Base-by-base conservation (phyloP, 768 basidiomycete species). In the Mycena metata region DNA sequence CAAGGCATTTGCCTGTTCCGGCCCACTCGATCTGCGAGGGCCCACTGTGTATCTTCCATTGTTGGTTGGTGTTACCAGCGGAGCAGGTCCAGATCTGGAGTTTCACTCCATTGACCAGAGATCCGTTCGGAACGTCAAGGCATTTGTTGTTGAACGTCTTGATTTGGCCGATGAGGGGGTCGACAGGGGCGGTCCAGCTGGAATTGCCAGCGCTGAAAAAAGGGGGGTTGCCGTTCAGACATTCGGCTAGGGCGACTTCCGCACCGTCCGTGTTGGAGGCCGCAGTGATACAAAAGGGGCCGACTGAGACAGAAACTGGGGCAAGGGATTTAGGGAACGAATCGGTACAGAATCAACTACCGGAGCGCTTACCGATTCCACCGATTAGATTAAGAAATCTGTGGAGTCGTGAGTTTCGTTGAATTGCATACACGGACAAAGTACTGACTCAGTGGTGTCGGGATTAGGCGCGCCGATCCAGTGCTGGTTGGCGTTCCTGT, bases 11-110 rank as follows among this genome's bases (percentile, higher is more conserved):
- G 8, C 49, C 43, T 33, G 19, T 60, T 15, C 65, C 65, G 24
- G 11, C 55, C 56, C 56, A 66, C 39, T 51, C 59, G 19, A 59
- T 33, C 57, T 60, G 57, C n/a, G n/a, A n/a, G 19, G n/a, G 57
- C 23, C 23, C 36, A 19, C 23, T 46, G 49, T 13, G 3, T n/a
- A n/a, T n/a, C 19, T 21, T 46, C 23, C 21, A 66, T 21, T 10
- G 45, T 57, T 66, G 65, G 59, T 66, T 66, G 1, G 58, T 43
- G 45, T 45, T 33, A 21, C 57, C 54, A 2, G n/a, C 47, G 33
- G 33, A 15, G 58, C 74, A 75, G 23, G 55, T 52, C 72, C 72
- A 75, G 26, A 74, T 54, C 57, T 74, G 73, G 30, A 76, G 60
- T 47, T 74, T 74, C 23, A 71, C 71, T 33, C 75, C 75, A 52